phyloP scores from a whole-genome alignment of 768 basidiomycete genomes.

The Chiua virens region DNA sequence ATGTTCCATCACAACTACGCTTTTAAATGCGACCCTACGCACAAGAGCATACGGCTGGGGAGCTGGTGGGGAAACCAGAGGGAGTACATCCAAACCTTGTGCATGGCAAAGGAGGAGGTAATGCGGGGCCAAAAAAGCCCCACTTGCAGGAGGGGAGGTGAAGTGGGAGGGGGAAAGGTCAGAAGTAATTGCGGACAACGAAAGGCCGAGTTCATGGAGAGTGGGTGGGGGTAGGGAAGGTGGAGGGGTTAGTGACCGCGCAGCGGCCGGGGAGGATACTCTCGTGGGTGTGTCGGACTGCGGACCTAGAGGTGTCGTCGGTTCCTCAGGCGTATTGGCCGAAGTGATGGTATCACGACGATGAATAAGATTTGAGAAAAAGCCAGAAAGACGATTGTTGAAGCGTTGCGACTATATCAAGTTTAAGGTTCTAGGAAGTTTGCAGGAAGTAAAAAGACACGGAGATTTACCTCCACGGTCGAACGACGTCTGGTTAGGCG shows the following conservation, averaged over 20 bases:
- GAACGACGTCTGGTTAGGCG: slow-evolving; percentile 50
- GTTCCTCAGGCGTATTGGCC: slow-evolving; percentile 34
- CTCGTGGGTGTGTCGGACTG: slow-evolving; percentile 44
- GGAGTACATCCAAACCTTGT: slow-evolving; percentile 85
- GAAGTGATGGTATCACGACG: slow-evolving; percentile 53
- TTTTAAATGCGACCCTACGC: slow-evolving; percentile 79
- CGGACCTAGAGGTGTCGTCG: slow-evolving; percentile 24
- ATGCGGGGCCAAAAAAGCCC: slow-evolving; percentile 78
- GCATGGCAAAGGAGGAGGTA: slow-evolving; percentile 82
- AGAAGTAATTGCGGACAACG: slow-evolving; percentile 63
- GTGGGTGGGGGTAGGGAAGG: slow-evolving; percentile 70
- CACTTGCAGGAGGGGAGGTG: slow-evolving; percentile 70
- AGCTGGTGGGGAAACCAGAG: slow-evolving; percentile 70
- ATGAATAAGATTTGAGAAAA: slow-evolving; percentile 76
- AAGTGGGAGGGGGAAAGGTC: slow-evolving; percentile 77
- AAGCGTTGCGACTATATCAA: slow-evolving; percentile 48
- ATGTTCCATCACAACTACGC: slow-evolving; percentile 90
- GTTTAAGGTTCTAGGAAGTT: slow-evolving; percentile 6
- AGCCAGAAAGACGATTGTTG: slow-evolving; percentile 80
- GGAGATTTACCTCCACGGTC: slow-evolving; percentile 51
- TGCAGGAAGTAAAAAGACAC: slow-evolving; percentile 2
- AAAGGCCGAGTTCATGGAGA: slow-evolving; percentile 73
- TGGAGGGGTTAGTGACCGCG: slow-evolving; percentile 66
- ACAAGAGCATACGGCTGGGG: slow-evolving; percentile 80
- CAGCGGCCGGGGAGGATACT: slow-evolving; percentile 52